Percentiles rank a stretch among this genome's conserved stretches.
Evolutionary conservation across 495 filamentous ascomycete species (phyloP).

Genomic region (Aspergillus sclerotioniger): DNA sequence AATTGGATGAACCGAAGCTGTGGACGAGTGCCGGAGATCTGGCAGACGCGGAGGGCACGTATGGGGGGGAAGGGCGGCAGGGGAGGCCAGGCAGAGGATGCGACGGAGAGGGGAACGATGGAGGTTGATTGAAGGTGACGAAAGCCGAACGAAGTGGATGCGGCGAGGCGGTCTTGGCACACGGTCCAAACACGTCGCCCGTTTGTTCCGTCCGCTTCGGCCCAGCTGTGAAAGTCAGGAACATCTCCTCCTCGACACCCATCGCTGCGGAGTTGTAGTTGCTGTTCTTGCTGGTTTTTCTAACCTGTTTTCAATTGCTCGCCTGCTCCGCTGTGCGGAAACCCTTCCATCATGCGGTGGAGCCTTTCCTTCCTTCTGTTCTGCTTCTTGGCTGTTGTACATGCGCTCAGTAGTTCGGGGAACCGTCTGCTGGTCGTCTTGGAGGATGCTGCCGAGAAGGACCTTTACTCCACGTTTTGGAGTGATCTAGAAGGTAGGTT

Average conservation of each 20-base stretch:
- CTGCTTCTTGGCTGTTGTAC: slow-evolving; percentile 60
- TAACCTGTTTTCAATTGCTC: slow-evolving; percentile 18
- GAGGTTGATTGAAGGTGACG: slow-evolving; percentile 39
- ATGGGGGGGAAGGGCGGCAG: too few species aligned
- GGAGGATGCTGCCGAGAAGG: slow-evolving; percentile 78
- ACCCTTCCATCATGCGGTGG: slow-evolving; percentile 65
- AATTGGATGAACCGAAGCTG: slow-evolving; percentile 8
- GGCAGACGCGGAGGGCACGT: background rate
- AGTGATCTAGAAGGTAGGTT: slow-evolving; percentile 72
- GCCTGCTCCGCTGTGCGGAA: slow-evolving; percentile 42
- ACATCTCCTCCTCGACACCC: slow-evolving; percentile 21
- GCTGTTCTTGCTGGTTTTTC: slow-evolving; percentile 18
- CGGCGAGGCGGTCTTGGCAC: slow-evolving; percentile 37
- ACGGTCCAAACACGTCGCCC: slow-evolving; percentile 51
- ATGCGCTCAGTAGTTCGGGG: slow-evolving; percentile 77
- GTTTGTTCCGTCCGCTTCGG: slow-evolving; percentile 24
- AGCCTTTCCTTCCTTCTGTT: slow-evolving; percentile 66
- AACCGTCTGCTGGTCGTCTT: slow-evolving; percentile 80
- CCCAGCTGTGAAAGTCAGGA: background rate
- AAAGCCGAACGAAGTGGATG: slow-evolving; percentile 21
- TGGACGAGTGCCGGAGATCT: background rate
- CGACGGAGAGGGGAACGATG: slow-evolving; percentile 16
- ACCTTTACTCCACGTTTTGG: slow-evolving; percentile 77
- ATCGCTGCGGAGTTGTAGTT: slow-evolving; percentile 11
- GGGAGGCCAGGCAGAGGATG: background rate